Conservation (phyloP, 2,329 filamentous ascomycete species). For the Epicoccum nigrum region DNA sequence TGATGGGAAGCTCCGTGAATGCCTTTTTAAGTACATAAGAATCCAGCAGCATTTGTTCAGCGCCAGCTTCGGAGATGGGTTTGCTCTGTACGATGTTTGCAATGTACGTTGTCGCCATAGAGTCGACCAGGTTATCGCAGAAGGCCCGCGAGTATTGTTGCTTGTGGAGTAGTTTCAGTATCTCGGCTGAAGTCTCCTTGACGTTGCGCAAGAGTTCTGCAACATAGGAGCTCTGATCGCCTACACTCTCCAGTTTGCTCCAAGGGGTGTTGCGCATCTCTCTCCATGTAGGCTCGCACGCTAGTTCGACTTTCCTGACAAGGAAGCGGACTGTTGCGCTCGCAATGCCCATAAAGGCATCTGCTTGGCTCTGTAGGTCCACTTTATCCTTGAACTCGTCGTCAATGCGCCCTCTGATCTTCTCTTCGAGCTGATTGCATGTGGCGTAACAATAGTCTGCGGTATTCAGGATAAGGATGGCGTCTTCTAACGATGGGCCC, state of each 20-base stretch:
- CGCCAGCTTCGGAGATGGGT: conserved; percentile 90
- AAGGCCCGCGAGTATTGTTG: conserved; percentile 94
- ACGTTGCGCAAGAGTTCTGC: conserved; percentile 77
- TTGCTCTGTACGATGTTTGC: conserved; percentile 84
- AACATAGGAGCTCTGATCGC: conserved; percentile 92
- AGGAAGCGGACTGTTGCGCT: conserved; percentile 83
- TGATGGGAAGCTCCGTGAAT: conserved; percentile 72
- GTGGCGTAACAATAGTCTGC: conserved; percentile 97
- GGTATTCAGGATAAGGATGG: conserved; percentile 88
- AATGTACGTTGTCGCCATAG: conserved; percentile 79
- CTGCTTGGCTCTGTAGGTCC: conserved; percentile 89
- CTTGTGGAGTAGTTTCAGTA: conserved; percentile 80
- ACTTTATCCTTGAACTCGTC: conserved; percentile 73
- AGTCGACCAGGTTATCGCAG: conserved; percentile 93
- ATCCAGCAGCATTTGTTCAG: conserved; percentile 97
- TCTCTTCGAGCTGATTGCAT: conserved; percentile 91
- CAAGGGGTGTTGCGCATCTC: conserved; percentile 98
- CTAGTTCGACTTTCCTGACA: conserved; percentile 81
- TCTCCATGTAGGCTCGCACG: conserved; percentile 86
- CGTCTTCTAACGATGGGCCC: conserved; percentile 72
- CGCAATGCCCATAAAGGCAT: conserved; percentile 93
- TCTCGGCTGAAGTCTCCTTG: conserved; percentile 73
- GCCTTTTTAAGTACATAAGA: conserved; percentile 87
- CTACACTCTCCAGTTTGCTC: conserved; percentile 90
- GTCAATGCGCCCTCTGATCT: conserved; percentile 89